Percentiles rank a stretch among this genome's conserved stretches.
These are phyloP conservation scores for Datura wrightii DNA, from an alignment of 257 asterid genomes.

Conservation along the genomic window DNA sequence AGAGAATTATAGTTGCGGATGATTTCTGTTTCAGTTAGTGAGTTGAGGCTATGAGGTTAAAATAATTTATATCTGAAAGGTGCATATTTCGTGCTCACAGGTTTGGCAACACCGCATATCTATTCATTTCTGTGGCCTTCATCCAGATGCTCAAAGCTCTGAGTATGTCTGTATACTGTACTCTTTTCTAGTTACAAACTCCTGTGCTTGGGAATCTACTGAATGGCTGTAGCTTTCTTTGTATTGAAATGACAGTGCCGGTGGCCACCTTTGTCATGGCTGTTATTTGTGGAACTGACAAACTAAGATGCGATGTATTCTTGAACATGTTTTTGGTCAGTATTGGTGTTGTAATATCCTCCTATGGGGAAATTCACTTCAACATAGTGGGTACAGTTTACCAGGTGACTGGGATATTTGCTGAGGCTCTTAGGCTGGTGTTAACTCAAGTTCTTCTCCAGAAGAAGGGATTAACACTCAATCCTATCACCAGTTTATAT, in stretches of 20 bases:
- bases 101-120: conserved; percentile 99
- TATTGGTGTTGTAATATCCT: conserved; percentile 90
- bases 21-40: background rate
- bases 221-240: conserved; percentile 25
- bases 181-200: conserved; percentile 16
- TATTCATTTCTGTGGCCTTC: conserved; percentile 97
- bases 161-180: conserved; percentile 56
- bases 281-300: conserved; percentile 92
- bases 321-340: conserved; percentile 95
- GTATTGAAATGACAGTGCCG: conserved; percentile 72
- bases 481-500: conserved; percentile 93
- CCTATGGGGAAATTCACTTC: conserved; percentile 98
- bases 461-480: conserved; percentile 88
- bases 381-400: conserved; percentile 92
- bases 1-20: background rate
- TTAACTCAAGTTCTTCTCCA: conserved; percentile 97
- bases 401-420: conserved; percentile 96
- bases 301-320: conserved; percentile 82
- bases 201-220: conserved; percentile 30
- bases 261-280: conserved; percentile 98
- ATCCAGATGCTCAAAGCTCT: conserved; percentile 99
- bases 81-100: conserved; percentile 49
- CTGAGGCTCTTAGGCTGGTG: conserved; percentile 97
- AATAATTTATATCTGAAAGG: background rate
- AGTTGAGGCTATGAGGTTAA: background rate